Base-by-base conservation (phyloP, 2,329 filamentous ascomycete species). In the Aureobasidium sp. region DNA sequence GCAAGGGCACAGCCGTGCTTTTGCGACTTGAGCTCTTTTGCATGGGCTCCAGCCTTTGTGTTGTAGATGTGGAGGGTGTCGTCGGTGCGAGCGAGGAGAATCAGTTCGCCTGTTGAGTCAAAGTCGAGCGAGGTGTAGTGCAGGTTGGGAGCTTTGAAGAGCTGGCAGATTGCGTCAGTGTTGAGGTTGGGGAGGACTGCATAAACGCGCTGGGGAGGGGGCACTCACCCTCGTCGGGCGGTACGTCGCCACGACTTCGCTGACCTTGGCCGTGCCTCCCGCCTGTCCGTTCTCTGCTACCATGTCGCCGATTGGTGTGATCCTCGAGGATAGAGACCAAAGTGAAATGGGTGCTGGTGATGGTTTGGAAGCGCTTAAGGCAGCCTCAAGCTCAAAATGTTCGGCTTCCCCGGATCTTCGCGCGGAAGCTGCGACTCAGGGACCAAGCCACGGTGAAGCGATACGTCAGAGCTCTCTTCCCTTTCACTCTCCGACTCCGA, bases 1-100 rank as follows among this genome's bases (percentile, higher is more conserved):
- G 94, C 94, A 61, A 97, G 82, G 72, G 96, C 94, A n/a, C 91
- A 91, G 63, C 94, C 94, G 70, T 99, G 99, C 73, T 99, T 99
- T 72, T 97, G 96, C 76, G 90, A 95, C 57, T 95, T 86, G 50
- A 97, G 82, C 63, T 87, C 88, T 77, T 97, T 97, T 50, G 91
- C 89, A 68, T 91, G 87, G 64, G 89, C 89, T 5, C 94, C 94
- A 66, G 96, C 91, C 69, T 89, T 90, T 65, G 96, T 88, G 69
- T 94, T 96, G 78, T 95, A 99, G 36, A 99, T 87, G 71, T 97
- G 92, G 65, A 99, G 89, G 3, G 90, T 95, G 73, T 97, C 92
- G 74, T 99, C 94, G 77, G 90, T 91, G 67, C 92, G 90, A 6
- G 91, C 90, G 0, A 92, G 90, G 75, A 99, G 91, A 63, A 95